These are phyloP conservation scores for Colletotrichum navitas DNA, from an alignment of 2,329 filamentous ascomycete species.

Conservation along the genomic window DNA sequence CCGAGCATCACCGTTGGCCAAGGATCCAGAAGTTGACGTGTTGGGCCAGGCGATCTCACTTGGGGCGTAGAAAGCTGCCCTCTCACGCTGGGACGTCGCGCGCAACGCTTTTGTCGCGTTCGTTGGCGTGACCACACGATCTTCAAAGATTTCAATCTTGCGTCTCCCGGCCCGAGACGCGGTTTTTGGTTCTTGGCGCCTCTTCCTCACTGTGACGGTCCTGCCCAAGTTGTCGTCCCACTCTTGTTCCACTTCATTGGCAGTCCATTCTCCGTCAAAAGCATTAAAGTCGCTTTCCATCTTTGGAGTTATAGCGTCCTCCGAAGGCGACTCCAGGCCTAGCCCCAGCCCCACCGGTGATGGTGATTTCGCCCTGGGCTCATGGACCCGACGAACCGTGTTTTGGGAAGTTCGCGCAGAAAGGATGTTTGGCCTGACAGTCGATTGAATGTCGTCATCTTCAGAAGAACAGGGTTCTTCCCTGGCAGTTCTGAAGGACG, in stretches of 20 bases:
- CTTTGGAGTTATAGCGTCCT: conserved; percentile 56
- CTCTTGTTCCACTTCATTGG: conserved; percentile 64
- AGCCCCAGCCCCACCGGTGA: conserved; percentile 34
- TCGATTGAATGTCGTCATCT: conserved; percentile 64
- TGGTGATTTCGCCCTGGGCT: conserved; percentile 45
- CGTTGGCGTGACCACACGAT: conserved; percentile 62
- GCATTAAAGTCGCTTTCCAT: conserved; percentile 63
- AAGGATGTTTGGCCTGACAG: conserved; percentile 54
- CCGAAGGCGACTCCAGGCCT: conserved; percentile 44
- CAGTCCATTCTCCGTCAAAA: conserved; percentile 72
- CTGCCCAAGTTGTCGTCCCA: conserved; percentile 67
- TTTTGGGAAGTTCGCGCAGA: conserved; percentile 60
- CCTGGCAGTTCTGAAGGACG: conserved; percentile 79
- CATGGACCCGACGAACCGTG: conserved; percentile 56
- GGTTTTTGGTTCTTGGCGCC: conserved; percentile 46
- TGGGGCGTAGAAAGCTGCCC: conserved; percentile 54
- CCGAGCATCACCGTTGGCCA: conserved; percentile 58
- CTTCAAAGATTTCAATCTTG: conserved; percentile 59
- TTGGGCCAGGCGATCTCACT: conserved; percentile 49
- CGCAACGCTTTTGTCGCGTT: conserved; percentile 65
- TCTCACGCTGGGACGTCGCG: conserved; percentile 60
- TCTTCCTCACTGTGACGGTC: conserved; percentile 67
- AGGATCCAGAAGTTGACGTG: conserved; percentile 55
- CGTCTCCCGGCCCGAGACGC: conserved; percentile 45
- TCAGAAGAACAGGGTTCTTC: conserved; percentile 75